Percentiles rank a stretch among this genome's conserved stretches.
Evolutionary conservation across 768 basidiomycete genomes (phyloP).

Genomic region (Lactarius evosmus): DNA sequence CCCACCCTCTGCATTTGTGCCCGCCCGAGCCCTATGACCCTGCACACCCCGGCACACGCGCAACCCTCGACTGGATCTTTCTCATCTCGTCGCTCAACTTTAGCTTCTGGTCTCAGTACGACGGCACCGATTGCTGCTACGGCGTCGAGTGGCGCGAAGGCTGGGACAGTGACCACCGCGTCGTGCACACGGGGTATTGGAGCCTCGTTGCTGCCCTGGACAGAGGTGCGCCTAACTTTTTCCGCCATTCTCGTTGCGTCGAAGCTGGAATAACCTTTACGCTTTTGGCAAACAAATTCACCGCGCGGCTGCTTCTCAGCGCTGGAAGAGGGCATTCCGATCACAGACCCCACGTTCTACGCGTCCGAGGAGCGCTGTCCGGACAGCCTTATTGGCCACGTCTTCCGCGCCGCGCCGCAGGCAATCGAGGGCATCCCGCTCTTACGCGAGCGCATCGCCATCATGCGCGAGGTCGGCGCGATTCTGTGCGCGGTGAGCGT

Average conservation of each 20-base stretch:
- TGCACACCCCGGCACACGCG: slow-evolving; percentile 45
- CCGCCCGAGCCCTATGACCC: slow-evolving; percentile 62
- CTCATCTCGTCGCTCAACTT: slow-evolving; percentile 84
- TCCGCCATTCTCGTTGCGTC: not conserved
- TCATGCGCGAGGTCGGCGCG: slow-evolving; percentile 75
- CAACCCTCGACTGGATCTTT: slow-evolving; percentile 77
- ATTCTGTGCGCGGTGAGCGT: slow-evolving; percentile 64
- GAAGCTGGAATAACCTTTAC: not conserved
- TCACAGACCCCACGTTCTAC: slow-evolving; percentile 79
- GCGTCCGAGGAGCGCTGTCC: slow-evolving; percentile 67
- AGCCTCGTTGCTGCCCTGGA: slow-evolving; percentile 81
- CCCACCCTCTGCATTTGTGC: slow-evolving; percentile 69
- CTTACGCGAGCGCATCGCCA: slow-evolving; percentile 61
- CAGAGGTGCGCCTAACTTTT: slow-evolving; percentile 48
- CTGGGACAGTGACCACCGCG: slow-evolving; percentile 53
- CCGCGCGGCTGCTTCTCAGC: slow-evolving; percentile 48
- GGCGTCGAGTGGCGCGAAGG: slow-evolving; percentile 75
- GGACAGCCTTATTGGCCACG: slow-evolving; percentile 59
- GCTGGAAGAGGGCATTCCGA: slow-evolving; percentile 69
- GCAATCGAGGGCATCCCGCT: slow-evolving; percentile 68
- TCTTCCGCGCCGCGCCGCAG: slow-evolving; percentile 61
- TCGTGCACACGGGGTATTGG: slow-evolving; percentile 82
- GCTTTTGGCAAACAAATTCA: not conserved
- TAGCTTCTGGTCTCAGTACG: slow-evolving; percentile 81
- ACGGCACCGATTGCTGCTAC: slow-evolving; percentile 57